Base-by-base conservation (phyloP, 2,329 filamentous ascomycete genomes). In the Hypoxylon sp. region DNA sequence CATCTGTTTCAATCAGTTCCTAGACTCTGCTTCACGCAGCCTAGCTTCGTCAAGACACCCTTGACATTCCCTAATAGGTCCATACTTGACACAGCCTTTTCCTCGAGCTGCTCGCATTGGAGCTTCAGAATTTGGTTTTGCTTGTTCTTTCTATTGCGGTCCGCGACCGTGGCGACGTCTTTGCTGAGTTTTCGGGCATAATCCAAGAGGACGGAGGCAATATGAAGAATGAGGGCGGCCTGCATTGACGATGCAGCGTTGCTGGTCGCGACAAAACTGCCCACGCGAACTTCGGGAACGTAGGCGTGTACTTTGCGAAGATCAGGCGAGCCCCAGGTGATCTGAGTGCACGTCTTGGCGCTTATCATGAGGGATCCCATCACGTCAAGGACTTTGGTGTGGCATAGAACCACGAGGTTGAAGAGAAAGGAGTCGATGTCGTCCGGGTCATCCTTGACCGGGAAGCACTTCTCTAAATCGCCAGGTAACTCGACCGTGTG, bases 281-380 rank as follows among this genome's bases (percentile, higher is more conserved):
- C 78, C 4, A 79, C 72, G 3, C 73, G 72, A 11, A 79, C 73
- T 42, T 78, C 73, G 0, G 77, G 76, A 3, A 79, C 69, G 15
- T 73, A 69, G 31, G 78, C 69, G 4, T 68, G 67, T 0, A 72
- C 74, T 11, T 73, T 69, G 11, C 66, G 55, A 10, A 67, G 60
- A 4, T 60, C 48, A 0, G 73, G 70, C 0, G 72, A 61, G 0
- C 68, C 67, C 0, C 67, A 42, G 5, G 69, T 68, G 37, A 73
- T 60, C 23, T 68, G 67, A 10, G 66, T 62, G 57, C 78, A 79
- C 9, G 72, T 57, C 9, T 66, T 65, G 5, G 70, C 67, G 20
- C 72, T 70, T 15, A 62, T 62, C 17, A 74, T 54, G 4, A 79
- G 50, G 17, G 62, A 63, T 18, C 74, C 75, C n/a, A 77, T 64